Percentiles rank a stretch among this genome's conserved stretches.
Conservation (phyloP, 2,329 filamentous ascomycete genomes). For the Zymoseptoria pseudotritici region DNA sequence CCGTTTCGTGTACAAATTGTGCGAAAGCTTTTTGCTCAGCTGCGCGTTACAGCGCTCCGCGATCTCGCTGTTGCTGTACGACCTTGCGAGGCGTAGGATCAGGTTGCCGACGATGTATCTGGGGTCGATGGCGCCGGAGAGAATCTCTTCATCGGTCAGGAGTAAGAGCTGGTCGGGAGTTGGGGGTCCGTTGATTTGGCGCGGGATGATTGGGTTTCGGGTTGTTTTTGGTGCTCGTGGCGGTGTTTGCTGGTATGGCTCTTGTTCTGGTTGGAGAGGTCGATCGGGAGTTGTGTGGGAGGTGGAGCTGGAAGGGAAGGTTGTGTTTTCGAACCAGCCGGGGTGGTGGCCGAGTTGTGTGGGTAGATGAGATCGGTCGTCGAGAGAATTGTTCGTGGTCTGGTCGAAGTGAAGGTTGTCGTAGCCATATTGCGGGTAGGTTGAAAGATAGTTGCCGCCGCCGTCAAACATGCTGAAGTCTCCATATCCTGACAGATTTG, state of each 20-base stretch:
- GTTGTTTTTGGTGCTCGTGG: not conserved
- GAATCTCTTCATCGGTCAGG: not conserved
- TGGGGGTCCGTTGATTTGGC: not conserved
- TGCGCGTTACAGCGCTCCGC: not conserved
- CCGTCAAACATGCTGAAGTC: not conserved
- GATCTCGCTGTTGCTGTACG: not conserved
- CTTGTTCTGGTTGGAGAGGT: not conserved
- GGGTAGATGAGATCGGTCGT: not conserved
- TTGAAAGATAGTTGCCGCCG: not conserved
- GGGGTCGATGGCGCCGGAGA: not conserved
- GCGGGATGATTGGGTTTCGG: too few species aligned
- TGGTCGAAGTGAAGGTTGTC: not conserved
- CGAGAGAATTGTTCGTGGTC: not conserved
- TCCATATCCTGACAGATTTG: not conserved
- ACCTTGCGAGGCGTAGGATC: not conserved
- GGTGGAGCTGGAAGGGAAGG: not conserved
- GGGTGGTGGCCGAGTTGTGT: not conserved
- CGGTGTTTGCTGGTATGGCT: not conserved
- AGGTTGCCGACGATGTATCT: not conserved
- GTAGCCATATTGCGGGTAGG: not conserved
- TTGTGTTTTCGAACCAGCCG: not conserved
- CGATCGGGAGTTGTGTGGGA: not conserved
- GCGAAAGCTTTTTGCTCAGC: not conserved
- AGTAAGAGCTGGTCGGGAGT: not conserved
- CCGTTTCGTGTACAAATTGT: not conserved